phyloP scores from a whole-genome alignment of 805 yeast species.

The Ogataea neopini region DNA sequence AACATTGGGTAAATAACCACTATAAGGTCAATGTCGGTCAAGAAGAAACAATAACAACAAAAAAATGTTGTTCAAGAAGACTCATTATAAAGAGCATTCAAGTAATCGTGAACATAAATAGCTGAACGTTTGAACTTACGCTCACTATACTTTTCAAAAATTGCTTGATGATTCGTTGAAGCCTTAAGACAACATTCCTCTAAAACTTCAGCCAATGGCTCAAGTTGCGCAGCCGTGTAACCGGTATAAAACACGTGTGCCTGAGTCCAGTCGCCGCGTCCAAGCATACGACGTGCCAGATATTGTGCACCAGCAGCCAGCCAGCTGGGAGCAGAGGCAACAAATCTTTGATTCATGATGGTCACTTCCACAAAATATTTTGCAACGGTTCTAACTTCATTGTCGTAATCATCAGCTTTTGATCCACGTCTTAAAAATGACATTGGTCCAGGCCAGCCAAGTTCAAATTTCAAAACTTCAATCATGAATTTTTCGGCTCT shows the following conservation, averaged over 20 bases:
- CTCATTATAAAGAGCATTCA: constrained; percentile 37
- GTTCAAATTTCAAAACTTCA: constrained; percentile 68
- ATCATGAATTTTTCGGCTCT: constrained; percentile 81
- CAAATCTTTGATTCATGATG: constrained; percentile 70
- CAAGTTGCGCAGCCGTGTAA: constrained; percentile 81
- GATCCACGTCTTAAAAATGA: constrained; percentile 85
- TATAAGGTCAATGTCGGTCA: background rate
- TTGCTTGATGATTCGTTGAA: constrained; percentile 67
- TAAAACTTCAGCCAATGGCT: constrained; percentile 73
- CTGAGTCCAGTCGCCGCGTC: constrained; percentile 79
- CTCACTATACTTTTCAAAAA: constrained; percentile 87
- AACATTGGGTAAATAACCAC: constrained; percentile 1
- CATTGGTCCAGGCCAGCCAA: constrained; percentile 88
- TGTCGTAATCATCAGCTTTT: constrained; percentile 87
- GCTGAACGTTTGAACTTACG: constrained; percentile 81
- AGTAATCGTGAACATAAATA: constrained; percentile 74
- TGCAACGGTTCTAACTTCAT: constrained; percentile 79
- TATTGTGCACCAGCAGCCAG: constrained; percentile 86
- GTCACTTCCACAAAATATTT: constrained; percentile 81
- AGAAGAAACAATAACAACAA: constrained; percentile 1
- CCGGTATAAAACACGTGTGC: constrained; percentile 90
- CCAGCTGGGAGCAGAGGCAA: constrained; percentile 70
- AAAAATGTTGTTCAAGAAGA: constrained; percentile 1
- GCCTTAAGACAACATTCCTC: constrained; percentile 69
- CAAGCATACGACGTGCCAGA: constrained; percentile 70